Evolutionary conservation across 2,329 filamentous ascomycete species (phyloP), one percentile per base, ranked within the genome.

Genomic region (Cladorrhinum sp.): DNA sequence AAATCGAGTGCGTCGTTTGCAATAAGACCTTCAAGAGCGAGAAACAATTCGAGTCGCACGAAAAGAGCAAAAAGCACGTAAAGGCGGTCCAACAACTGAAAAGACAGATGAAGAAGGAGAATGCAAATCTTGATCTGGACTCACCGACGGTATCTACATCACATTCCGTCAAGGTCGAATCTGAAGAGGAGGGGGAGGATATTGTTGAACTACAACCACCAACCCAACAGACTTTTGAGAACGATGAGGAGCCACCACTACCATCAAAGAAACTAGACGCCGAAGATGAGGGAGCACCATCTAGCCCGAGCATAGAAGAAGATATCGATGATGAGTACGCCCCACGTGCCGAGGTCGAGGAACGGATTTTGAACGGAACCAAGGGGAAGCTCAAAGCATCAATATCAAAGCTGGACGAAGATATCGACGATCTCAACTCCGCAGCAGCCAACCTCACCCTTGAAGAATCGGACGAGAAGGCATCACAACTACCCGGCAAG

Each of bases 41-140:
- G 71, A 92, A 92, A 66, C 93, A 98, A 71, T 92, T 90, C 62
- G 87, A 96, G 69, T 88, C 90, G 2, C 95, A 99, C 69, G 93
- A 97, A 76, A 92, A 89, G 77, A 98, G 93, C 79, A 99, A 96
- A 74, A 99, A 98, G 75, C 95, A 99, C 70, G 76, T 88, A 63
- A 98, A 96, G 72, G 89, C 92, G 2, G 82, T 97, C 6, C 88
- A 93, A 66, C 85, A 92, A 62, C 76, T 99, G 41, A 86, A 86
- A 68, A 83, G 85, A 69, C 88, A 95, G 72, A 96, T 99, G 92
- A 85, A 82, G 67, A 86, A 88, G 67, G 90, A 99, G 69, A 89
- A 93, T 68, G 78, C 80, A 51, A 80, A 86, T 53, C 73, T 92
- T 8, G 75, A 83, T 48, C 73, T 92, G 10, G 75, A 59, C 4